phyloP scores from a whole-genome alignment of 495 filamentous ascomycete species.

The Oleoguttula mirabilis region DNA sequence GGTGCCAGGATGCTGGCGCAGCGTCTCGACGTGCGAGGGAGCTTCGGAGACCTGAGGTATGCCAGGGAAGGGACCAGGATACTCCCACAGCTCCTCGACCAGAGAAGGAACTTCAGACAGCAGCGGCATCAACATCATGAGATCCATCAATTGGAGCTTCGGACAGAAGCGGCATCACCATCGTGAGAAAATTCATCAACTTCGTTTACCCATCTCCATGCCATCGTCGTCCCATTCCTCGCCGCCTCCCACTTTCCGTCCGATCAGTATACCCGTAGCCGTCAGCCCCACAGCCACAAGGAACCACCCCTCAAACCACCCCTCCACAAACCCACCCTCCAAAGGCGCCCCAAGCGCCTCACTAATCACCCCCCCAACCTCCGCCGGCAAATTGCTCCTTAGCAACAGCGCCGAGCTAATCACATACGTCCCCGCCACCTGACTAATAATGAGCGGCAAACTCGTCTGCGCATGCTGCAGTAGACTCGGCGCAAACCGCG shows the following conservation, averaged over 20 bases:
- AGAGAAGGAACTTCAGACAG: too few species aligned
- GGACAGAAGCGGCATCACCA: too few species aligned
- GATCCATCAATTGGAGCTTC: too few species aligned
- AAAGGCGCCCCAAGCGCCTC: conserved; percentile 59
- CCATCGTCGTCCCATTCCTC: conserved; percentile 49
- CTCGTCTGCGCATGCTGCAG: conserved; percentile 50
- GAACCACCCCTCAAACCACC: conserved; percentile 83
- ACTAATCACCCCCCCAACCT: conserved; percentile 57
- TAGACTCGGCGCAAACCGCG: conserved; percentile 54
- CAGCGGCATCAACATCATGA: too few species aligned
- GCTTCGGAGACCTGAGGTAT: too few species aligned
- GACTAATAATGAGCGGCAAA: conserved; percentile 57
- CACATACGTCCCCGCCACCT: conserved; percentile 69
- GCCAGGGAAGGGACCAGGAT: too few species aligned
- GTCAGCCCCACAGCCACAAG: conserved; percentile 49
- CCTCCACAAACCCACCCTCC: conserved; percentile 59
- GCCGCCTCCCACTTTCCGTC: conserved; percentile 44
- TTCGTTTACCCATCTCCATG: conserved; percentile 55
- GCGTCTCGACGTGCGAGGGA: too few species aligned
- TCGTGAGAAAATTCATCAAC: too few species aligned
- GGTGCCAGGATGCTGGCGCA: too few species aligned
- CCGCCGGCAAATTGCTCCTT: conserved; percentile 56
- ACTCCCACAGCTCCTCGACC: too few species aligned
- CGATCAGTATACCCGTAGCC: conserved; percentile 54
- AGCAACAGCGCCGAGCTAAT: conserved; percentile 62